Evolutionary conservation across 2,329 filamentous ascomycete species (phyloP).

Genomic region (Aspergillus quadrilineatus): DNA sequence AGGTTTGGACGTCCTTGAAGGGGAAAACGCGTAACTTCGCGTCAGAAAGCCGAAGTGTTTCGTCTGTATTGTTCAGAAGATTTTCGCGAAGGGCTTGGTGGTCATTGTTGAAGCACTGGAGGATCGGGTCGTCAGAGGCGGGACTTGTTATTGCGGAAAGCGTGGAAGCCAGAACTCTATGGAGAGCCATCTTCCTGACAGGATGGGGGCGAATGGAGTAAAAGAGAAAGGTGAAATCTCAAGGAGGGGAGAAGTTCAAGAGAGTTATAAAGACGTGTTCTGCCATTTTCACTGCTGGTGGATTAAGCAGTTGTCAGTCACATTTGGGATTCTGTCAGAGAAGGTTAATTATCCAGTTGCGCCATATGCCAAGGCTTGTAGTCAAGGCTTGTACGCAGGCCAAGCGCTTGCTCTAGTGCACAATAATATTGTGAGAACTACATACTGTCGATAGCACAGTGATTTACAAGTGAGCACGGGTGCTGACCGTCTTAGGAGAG

Average conservation of each 20-base stretch:
- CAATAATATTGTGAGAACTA: not conserved
- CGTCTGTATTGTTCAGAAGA: conserved; percentile 37
- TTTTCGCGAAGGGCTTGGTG: conserved; percentile 19
- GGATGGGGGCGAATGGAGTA: not conserved
- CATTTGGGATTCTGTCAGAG: not conserved
- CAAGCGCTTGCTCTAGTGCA: not conserved
- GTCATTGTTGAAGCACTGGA: conserved; percentile 34
- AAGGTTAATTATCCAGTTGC: not conserved
- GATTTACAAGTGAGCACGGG: not conserved
- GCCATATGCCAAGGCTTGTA: not conserved
- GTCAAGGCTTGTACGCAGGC: not conserved
- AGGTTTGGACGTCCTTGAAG: conserved; percentile 55
- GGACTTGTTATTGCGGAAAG: conserved; percentile 31
- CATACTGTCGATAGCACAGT: not conserved
- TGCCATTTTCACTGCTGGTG: not conserved
- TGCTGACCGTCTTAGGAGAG: not conserved
- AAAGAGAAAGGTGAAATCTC: not conserved
- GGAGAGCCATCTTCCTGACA: conserved; percentile 20
- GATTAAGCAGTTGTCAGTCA: not conserved
- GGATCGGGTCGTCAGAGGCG: conserved; percentile 35
- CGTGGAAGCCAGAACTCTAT: conserved; percentile 22
- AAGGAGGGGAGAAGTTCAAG: not conserved
- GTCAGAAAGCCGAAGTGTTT: conserved; percentile 51
- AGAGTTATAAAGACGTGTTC: not conserved
- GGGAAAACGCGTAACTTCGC: conserved; percentile 56